A percentile compares a stretch with the other conserved stretches of the same genome.
phyloP scores from a whole-genome alignment of 2,329 filamentous ascomycete species.

The Albophoma yamanashiensis region DNA sequence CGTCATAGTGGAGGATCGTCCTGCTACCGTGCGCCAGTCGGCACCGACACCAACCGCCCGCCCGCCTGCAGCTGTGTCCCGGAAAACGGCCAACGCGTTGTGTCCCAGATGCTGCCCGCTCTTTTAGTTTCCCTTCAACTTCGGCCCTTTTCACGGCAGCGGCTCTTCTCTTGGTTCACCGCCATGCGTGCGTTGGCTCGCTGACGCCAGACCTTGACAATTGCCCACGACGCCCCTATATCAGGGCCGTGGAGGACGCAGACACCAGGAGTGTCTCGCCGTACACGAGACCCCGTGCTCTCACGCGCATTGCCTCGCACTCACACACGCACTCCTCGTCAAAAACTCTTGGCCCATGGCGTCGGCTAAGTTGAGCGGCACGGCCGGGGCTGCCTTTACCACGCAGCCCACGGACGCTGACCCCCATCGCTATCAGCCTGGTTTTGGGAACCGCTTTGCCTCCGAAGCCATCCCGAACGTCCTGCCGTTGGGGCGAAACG shows the following conservation, averaged over 20 bases:
- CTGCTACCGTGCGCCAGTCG: neutral
- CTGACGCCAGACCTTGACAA: neutral
- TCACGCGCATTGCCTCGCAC: neutral
- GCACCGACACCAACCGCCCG: neutral
- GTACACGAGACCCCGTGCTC: neutral
- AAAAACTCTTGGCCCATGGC: neutral
- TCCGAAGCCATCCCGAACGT: conserved; percentile 35
- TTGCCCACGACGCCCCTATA: neutral
- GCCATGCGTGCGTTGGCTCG: neutral
- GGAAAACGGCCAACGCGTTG: neutral
- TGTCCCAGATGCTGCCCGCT: neutral
- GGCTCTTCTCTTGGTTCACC: neutral
- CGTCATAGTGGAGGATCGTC: neutral
- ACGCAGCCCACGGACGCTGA: conserved; percentile 14
- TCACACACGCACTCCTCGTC: neutral
- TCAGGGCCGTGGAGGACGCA: neutral
- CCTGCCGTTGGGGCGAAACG: conserved; percentile 32
- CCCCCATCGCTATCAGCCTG: conserved; percentile 44
- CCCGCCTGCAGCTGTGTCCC: neutral
- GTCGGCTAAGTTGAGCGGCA: conserved; percentile 5
- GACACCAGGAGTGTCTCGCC: neutral
- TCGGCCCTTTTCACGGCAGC: neutral
- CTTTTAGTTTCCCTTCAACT: neutral
- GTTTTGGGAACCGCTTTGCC: conserved; percentile 41
- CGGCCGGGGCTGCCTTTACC: conserved; percentile 9